A percentile compares a stretch with the other conserved stretches of the same genome.
Conservation (phyloP, 2,329 filamentous ascomycete genomes). For the Stachybotrys elegans region DNA sequence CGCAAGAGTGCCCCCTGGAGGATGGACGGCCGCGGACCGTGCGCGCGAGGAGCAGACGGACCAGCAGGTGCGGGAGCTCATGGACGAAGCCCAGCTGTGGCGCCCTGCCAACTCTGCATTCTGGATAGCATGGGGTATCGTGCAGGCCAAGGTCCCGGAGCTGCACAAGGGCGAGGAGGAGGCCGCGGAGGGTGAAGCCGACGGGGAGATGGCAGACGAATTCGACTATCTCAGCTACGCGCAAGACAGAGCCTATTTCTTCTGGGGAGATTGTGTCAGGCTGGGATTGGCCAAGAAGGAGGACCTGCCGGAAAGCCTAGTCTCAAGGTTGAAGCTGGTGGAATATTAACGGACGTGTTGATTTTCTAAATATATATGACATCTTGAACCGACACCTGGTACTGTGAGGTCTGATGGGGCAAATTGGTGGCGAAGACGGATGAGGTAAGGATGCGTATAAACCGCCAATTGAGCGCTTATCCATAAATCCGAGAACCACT, state of each 20-base stretch:
- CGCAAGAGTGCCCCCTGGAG: constrained; percentile 52
- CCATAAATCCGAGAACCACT: no score
- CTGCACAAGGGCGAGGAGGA: constrained; percentile 40
- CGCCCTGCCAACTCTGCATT: constrained; percentile 79
- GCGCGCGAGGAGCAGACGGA: constrained; percentile 61
- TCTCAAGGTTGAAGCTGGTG: constrained; percentile 62
- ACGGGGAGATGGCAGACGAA: constrained; percentile 59
- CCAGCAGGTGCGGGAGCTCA: constrained; percentile 60
- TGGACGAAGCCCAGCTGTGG: constrained; percentile 81
- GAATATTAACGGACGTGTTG: constrained; percentile 43
- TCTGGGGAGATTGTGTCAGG: constrained; percentile 84
- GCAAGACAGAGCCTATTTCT: constrained; percentile 85
- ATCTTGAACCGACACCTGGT: no score
- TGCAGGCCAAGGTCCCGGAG: constrained; percentile 83
- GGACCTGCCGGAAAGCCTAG: constrained; percentile 68
- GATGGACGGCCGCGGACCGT: constrained; percentile 48
- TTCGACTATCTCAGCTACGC: constrained; percentile 94
- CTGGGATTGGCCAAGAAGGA: constrained; percentile 70
- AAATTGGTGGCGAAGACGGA: no score
- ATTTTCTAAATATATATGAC: no score
- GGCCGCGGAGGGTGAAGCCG: constrained; percentile 30
- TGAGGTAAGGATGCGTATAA: no score
- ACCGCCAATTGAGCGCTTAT: no score
- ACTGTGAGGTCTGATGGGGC: no score
- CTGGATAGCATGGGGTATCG: constrained; percentile 95